phyloP scores from a whole-genome alignment of 2,329 filamentous ascomycete genomes.

The Pseudocercospora pini-densiflorae region DNA sequence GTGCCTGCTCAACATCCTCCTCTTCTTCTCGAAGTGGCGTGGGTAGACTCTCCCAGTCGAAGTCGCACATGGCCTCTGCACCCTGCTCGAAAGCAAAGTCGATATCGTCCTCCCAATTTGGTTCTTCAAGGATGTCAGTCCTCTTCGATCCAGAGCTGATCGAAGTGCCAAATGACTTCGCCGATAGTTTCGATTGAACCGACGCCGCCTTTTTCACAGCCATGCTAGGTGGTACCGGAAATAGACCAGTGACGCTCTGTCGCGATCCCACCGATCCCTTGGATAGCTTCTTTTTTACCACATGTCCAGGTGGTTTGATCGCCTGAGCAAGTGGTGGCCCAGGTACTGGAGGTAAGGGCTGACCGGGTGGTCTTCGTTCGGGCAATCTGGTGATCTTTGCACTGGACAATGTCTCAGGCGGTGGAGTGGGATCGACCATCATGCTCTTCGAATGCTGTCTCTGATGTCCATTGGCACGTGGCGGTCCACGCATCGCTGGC shows the following conservation, averaged over 20 bases:
- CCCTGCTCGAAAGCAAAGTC: slow-evolving; percentile 67
- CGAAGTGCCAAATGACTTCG: slow-evolving; percentile 21
- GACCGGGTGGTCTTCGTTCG: slow-evolving; percentile 17
- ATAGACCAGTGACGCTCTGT: slow-evolving; percentile 15
- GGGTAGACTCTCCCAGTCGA: slow-evolving; percentile 56
- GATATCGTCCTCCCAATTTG: slow-evolving; percentile 65
- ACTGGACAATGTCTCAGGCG: slow-evolving; percentile 12
- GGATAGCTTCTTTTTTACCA: slow-evolving; percentile 16
- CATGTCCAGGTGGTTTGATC: slow-evolving; percentile 5
- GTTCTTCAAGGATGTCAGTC: slow-evolving; percentile 39
- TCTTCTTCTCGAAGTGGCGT: slow-evolving; percentile 13
- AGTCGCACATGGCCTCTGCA: slow-evolving; percentile 64
- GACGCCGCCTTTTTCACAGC: slow-evolving; percentile 15
- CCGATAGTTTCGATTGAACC: slow-evolving; percentile 21
- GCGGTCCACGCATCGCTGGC: slow-evolving; percentile 4
- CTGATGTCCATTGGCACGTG: background rate
- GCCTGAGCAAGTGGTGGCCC: slow-evolving; percentile 15
- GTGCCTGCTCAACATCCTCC: slow-evolving; percentile 10
- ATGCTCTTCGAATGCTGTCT: slow-evolving; percentile 7
- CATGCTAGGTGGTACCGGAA: slow-evolving; percentile 18
- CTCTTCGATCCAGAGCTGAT: slow-evolving; percentile 18
- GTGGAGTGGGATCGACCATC: slow-evolving; percentile 4
- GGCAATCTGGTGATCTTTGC: slow-evolving; percentile 10
- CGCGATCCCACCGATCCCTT: slow-evolving; percentile 14
- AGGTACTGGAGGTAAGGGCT: slow-evolving; percentile 22